These are phyloP conservation scores for Carex parvula DNA, from an alignment of 176 grass and related monocot genomes.

Conservation along the genomic window DNA sequence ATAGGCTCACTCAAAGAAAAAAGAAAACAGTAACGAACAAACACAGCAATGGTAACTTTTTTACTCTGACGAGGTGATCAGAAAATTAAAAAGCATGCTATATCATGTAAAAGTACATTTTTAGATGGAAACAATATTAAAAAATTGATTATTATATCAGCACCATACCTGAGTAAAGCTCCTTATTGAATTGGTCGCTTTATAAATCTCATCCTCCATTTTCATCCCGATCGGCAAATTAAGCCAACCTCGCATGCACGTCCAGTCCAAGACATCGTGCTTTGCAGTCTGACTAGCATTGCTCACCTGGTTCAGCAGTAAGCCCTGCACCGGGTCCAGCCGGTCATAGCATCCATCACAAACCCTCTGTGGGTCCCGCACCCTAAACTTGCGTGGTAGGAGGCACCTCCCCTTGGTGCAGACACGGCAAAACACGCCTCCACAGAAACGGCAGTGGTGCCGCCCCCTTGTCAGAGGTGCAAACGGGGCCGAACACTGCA, in stretches of 20 bases:
- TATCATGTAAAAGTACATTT: neutral
- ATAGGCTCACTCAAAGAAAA: too few species aligned
- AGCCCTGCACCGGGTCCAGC: constrained; percentile 70
- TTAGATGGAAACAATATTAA: neutral
- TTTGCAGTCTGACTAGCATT: constrained; percentile 69
- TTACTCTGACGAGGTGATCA: neutral
- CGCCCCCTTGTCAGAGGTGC: constrained; percentile 58
- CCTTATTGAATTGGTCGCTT: constrained; percentile 58
- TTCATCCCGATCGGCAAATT: constrained; percentile 84
- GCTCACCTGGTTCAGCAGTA: constrained; percentile 65
- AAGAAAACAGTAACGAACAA: neutral
- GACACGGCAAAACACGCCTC: constrained; percentile 63
- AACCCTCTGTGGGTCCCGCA: constrained; percentile 69
- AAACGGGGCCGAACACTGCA: constrained; percentile 76
- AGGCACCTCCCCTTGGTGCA: constrained; percentile 69
- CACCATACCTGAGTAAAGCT: constrained; percentile 54
- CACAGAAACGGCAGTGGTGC: constrained; percentile 92
- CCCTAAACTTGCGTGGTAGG: constrained; percentile 66
- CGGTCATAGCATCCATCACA: constrained; percentile 84
- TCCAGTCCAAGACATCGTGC: constrained; percentile 92
- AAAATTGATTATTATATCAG: neutral
- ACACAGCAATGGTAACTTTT: neutral
- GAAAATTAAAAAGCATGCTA: neutral
- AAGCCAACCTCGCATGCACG: constrained; percentile 69
- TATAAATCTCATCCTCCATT: constrained; percentile 92